Evolutionary conservation across 805 yeast genomes (phyloP).

Genomic region (Maudiozyma pseudohumilis): DNA sequence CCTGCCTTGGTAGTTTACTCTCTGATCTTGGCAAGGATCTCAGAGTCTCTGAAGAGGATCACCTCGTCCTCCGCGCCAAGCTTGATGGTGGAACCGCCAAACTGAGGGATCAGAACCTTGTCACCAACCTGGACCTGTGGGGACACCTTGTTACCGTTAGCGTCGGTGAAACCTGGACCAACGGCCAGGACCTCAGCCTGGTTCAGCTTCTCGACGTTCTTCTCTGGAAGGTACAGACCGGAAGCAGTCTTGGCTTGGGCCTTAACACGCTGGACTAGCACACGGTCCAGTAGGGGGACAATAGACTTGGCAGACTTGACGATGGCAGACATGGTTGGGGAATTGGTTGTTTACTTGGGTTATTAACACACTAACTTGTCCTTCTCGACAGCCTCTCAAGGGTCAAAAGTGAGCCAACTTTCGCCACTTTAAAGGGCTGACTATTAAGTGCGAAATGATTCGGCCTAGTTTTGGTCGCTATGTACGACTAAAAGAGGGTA

Average conservation of each 20-base stretch:
- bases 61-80: slow-evolving; percentile 71
- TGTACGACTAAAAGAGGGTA: no score
- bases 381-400: no score
- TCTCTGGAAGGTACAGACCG: slow-evolving; percentile 90
- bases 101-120: slow-evolving; percentile 85
- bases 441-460: no score
- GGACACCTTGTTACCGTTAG: slow-evolving; percentile 61
- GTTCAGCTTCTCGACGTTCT: slow-evolving; percentile 88
- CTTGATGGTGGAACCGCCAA: slow-evolving; percentile 86
- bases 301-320: slow-evolving; percentile 78
- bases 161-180: slow-evolving; percentile 84
- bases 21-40: slow-evolving; percentile 86
- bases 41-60: slow-evolving; percentile 83
- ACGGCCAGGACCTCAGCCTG: slow-evolving; percentile 88
- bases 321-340: slow-evolving; percentile 38
- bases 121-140: slow-evolving; percentile 84
- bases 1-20: slow-evolving; percentile 27
- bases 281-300: slow-evolving; percentile 91
- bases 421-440: no score
- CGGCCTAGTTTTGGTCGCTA: no score
- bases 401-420: no score
- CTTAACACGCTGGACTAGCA: slow-evolving; percentile 87
- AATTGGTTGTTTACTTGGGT: neutral
- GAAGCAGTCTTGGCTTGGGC: slow-evolving; percentile 86
- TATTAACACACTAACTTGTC: no score